Evolutionary conservation across 371 early-diverging fungal genomes (phyloP).

Genomic region (Syncephalis fuscata): DNA sequence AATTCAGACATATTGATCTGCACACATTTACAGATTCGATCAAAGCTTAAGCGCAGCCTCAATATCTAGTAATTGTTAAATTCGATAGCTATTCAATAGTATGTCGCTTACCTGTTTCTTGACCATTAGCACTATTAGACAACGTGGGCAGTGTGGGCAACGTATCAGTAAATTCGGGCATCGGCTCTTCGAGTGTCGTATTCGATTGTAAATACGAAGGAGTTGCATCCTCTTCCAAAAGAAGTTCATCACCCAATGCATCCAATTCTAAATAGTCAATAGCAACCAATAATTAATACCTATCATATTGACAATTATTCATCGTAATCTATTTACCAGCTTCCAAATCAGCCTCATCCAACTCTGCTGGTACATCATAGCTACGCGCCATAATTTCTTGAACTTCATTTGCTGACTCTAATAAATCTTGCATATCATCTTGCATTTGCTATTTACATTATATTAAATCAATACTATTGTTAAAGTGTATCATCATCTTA

Average conservation of each 20-base stretch:
- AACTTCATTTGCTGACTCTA: constrained; percentile 89
- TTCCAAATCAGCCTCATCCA: constrained; percentile 92
- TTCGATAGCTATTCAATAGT: too few relatives aligned
- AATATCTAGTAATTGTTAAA: too few relatives aligned
- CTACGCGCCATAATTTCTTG: constrained; percentile 85
- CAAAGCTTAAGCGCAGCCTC: too few relatives aligned
- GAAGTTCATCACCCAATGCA: constrained; percentile 80
- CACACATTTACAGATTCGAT: too few relatives aligned
- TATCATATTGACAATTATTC: background rate
- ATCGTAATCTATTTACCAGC: constrained; percentile 65
- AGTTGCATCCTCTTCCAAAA: constrained; percentile 58
- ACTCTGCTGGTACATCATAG: constrained; percentile 83
- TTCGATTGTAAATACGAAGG: constrained; percentile 46
- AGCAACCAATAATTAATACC: too few relatives aligned
- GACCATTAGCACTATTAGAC: too few relatives aligned
- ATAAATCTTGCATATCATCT: constrained; percentile 92
- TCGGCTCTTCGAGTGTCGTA: constrained; percentile 6
- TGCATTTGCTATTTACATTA: constrained; percentile 51
- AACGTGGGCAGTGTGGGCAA: too few relatives aligned
- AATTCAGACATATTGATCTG: too few relatives aligned
- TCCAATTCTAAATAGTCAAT: constrained; percentile 84
- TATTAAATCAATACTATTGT: background rate
- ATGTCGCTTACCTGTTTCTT: too few relatives aligned
- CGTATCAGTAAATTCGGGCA: constrained; percentile 8
- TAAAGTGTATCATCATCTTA: constrained; percentile 9